phyloP scores from a whole-genome alignment of 768 basidiomycete species.

The Amanita fuliginea region DNA sequence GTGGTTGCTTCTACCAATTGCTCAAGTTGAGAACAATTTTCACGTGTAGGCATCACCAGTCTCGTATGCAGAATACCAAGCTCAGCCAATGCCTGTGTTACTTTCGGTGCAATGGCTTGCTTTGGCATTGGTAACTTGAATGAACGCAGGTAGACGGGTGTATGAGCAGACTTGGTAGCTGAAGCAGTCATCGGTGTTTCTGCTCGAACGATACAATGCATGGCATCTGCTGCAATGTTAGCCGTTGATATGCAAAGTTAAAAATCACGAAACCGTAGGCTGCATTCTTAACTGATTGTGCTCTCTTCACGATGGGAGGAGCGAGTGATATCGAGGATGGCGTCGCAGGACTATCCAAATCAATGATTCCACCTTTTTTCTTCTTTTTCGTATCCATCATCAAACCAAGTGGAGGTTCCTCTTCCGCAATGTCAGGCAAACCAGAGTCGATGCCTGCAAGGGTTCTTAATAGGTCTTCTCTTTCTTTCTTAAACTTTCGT shows the following conservation, averaged over 20 bases:
- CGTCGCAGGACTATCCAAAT: conserved; percentile 39
- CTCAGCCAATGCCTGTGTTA: conserved; percentile 68
- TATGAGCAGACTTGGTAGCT: conserved; percentile 66
- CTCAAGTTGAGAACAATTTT: conserved; percentile 68
- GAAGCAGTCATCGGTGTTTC: conserved; percentile 43
- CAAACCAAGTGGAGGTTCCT: conserved; percentile 44
- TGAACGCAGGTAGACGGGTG: conserved; percentile 76
- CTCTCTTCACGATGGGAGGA: conserved; percentile 26
- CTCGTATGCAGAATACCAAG: conserved; percentile 61
- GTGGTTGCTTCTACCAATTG: conserved; percentile 60
- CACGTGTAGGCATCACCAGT: conserved; percentile 90
- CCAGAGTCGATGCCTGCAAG: conserved; percentile 85
- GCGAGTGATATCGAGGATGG: conserved; percentile 24
- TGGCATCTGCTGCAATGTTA: conserved; percentile 33
- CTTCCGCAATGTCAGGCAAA: conserved; percentile 60
- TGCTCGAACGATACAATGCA: conserved; percentile 64
- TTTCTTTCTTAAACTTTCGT: conserved; percentile 74
- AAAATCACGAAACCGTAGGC: conserved; percentile 37
- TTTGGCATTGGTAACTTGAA: conserved; percentile 79
- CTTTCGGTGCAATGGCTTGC: conserved; percentile 59
- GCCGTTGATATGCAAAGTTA: background rate
- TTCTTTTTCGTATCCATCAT: conserved; percentile 46
- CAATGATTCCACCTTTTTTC: conserved; percentile 35
- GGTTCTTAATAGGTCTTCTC: conserved; percentile 78
- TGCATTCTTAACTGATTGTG: conserved; percentile 42